phyloP scores from a whole-genome alignment of 1,139 yeast species.

The Geotrichum citri-aurantii region DNA sequence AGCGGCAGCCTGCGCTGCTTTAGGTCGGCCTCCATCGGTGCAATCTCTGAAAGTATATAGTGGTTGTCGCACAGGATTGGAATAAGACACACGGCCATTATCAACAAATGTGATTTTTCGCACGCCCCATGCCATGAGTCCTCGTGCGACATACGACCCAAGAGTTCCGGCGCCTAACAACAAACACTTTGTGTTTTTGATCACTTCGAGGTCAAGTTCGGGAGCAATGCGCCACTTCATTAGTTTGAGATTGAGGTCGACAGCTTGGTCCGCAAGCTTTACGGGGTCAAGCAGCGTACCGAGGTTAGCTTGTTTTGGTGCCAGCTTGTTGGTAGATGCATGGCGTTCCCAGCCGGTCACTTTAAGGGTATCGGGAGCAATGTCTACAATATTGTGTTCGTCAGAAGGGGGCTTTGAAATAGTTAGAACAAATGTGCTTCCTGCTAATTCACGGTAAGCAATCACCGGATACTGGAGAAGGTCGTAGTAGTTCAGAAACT shows the following conservation, averaged over 20 bases:
- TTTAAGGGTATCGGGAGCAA: slow-evolving; percentile 26
- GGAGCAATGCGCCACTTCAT: slow-evolving; percentile 98
- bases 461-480: slow-evolving; percentile 24
- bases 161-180: slow-evolving; percentile 95
- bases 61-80: slow-evolving; percentile 95
- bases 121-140: slow-evolving; percentile 91
- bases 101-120: slow-evolving; percentile 80
- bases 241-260: slow-evolving; percentile 77
- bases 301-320: slow-evolving; percentile 78
- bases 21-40: slow-evolving; percentile 60
- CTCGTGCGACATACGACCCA: slow-evolving; percentile 85
- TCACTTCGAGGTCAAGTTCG: slow-evolving; percentile 57
- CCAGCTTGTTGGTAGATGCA: slow-evolving; percentile 60
- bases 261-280: slow-evolving; percentile 83
- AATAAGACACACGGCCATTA: slow-evolving; percentile 78
- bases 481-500: slow-evolving; percentile 30
- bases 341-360: slow-evolving; percentile 83
- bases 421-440: slow-evolving; percentile 1
- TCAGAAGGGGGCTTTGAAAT: not conserved
- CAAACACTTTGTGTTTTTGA: slow-evolving; percentile 57
- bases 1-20: slow-evolving; percentile 73
- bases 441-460: slow-evolving; percentile 24
- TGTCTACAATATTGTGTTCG: not conserved
- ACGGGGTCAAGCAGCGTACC: slow-evolving; percentile 75
- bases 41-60: slow-evolving; percentile 73